Evolutionary conservation across 106 monocot species (phyloP).

Genomic region (Dendrobium officinale): DNA sequence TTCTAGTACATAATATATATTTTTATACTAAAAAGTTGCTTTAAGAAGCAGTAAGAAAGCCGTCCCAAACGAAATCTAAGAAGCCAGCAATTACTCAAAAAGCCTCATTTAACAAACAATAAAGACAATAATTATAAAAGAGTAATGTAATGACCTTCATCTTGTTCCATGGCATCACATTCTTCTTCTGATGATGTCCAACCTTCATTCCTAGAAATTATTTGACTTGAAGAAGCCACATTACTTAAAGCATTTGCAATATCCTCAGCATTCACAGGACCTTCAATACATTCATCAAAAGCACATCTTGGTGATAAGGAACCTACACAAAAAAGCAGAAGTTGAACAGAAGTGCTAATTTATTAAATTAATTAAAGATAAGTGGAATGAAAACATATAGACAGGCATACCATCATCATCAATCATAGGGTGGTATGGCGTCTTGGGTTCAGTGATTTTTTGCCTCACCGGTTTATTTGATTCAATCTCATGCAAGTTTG

Average conservation of each 20-base stretch:
- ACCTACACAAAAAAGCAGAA: constrained; percentile 25
- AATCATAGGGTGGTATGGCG: constrained; percentile 86
- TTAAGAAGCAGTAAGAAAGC: too few relatives aligned
- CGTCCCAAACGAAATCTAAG: neutral
- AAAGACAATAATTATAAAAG: constrained; percentile 7
- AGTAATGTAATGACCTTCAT: constrained; percentile 41
- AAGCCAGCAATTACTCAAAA: neutral
- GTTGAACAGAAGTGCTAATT: neutral
- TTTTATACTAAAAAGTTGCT: too few relatives aligned
- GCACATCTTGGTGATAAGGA: constrained; percentile 55
- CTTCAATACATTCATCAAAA: constrained; percentile 71
- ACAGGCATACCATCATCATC: constrained; percentile 63
- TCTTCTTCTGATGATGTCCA: constrained; percentile 96
- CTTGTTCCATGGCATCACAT: constrained; percentile 50
- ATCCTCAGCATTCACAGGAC: constrained; percentile 52
- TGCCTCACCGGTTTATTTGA: constrained; percentile 90
- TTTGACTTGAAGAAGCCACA: constrained; percentile 64
- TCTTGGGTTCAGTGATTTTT: constrained; percentile 97
- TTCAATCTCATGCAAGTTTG: constrained; percentile 87
- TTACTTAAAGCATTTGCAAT: constrained; percentile 59
- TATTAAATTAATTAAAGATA: neutral
- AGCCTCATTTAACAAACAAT: neutral
- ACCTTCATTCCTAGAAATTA: constrained; percentile 30
- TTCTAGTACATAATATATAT: too few relatives aligned
- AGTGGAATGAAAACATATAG: neutral